These are phyloP conservation scores for Trypanosomatidae sp. DNA, from an alignment of 208 protist genomes.

Conservation along the genomic window DNA sequence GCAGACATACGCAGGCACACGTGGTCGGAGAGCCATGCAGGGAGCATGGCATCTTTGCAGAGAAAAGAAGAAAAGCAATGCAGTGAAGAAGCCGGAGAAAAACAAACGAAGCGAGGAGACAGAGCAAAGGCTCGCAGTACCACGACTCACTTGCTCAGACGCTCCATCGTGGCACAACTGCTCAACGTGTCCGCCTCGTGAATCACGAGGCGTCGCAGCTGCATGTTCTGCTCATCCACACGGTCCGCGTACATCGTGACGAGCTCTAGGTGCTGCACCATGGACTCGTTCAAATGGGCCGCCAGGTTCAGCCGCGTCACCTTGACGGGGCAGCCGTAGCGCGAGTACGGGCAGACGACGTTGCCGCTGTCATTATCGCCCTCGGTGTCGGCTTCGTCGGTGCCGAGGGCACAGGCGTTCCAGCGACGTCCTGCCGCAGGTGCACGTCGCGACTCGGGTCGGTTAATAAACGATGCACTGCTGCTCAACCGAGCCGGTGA, in stretches of 20 bases:
- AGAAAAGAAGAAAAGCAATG: slow-evolving; percentile 1
- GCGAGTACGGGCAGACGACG: slow-evolving; percentile 63
- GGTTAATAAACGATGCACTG: slow-evolving; percentile 8
- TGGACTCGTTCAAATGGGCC: slow-evolving; percentile 49
- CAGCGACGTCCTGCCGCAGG: slow-evolving; percentile 10
- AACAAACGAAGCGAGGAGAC: slow-evolving; percentile 10
- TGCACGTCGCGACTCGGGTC: slow-evolving; percentile 17
- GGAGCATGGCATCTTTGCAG: not conserved
- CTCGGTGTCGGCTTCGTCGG: not conserved
- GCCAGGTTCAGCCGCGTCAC: slow-evolving; percentile 47
- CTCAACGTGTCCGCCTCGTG: slow-evolving; percentile 25
- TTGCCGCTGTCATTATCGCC: slow-evolving; percentile 4
- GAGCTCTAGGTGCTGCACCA: slow-evolving; percentile 61
- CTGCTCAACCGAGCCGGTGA: slow-evolving; percentile 16
- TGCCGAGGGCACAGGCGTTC: not conserved
- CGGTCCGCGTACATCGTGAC: slow-evolving; percentile 73
- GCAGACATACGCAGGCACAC: not conserved
- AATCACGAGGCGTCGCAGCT: slow-evolving; percentile 59
- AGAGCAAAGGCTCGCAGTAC: not conserved
- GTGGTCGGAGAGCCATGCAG: not conserved
- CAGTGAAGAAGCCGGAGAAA: slow-evolving; percentile 5
- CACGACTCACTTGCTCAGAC: slow-evolving; percentile 4
- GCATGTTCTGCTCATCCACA: slow-evolving; percentile 67
- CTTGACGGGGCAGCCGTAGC: slow-evolving; percentile 61
- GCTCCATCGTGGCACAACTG: slow-evolving; percentile 9